Evolutionary conservation across 2,329 filamentous ascomycete species (phyloP), one percentile per base, ranked within the genome.

Genomic region (Talaromyces sp.): DNA sequence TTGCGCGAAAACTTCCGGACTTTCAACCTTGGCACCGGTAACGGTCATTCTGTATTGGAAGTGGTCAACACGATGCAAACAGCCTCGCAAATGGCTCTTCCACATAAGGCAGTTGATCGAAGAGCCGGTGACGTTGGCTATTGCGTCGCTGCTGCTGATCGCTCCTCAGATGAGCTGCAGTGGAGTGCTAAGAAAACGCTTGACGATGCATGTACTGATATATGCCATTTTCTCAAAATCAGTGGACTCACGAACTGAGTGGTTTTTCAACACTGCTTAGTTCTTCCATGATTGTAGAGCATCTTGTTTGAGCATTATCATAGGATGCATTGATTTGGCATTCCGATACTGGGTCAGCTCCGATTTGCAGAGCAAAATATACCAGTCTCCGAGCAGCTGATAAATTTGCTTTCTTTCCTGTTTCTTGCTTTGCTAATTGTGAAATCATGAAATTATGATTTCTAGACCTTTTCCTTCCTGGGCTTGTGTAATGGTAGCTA

Each of bases 101-200:
- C 74, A 31, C 65, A 68, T 30, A 73, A 63, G 54, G 69, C 69
- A 8, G 73, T 73, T 14, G 70, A 62, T 36, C 72, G 75, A 34
- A 72, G 75, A 52, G 65, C 70, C 10, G 75, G 75, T 30, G 75
- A 77, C 56, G 75, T 78, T 50, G 75, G 75, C 33, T 74, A 70
- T 30, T 78, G 75, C 44, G 74, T 78, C 42, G 75, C 75, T 33
- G 71, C 73, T 31, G 71, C 73, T 51, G 66, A 68, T 23, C 67
- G 74, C 33, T 74, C 75, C 2, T 63, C 85, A 63, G 78, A 83
- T 69, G 87, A 90, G 74, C 78, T 89, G 53, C 71, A 75, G 61
- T 78, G 72, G 69, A 73, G 75, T 63, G 76, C 75, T 8, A 67
- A 76, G 54, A 76, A 76, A 65, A 69, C 72, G 5, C 60, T 77